Conservation (phyloP, 2,329 filamentous ascomycete species). For the Pseudogymnoascus sp. region DNA sequence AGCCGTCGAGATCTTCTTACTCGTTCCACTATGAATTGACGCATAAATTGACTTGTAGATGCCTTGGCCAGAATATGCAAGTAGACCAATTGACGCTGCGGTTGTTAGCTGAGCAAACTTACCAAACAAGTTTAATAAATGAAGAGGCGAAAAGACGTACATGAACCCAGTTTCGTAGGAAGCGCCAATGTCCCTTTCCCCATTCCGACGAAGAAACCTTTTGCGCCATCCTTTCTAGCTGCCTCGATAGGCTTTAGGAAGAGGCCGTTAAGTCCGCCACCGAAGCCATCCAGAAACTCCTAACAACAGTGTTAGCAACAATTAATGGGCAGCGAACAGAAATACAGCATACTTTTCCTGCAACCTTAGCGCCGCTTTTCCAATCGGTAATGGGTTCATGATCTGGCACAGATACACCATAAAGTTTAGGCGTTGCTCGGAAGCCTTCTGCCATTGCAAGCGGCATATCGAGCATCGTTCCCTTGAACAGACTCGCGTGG, state of each 20-base stretch:
- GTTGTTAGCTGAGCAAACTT: background rate
- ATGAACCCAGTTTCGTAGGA: slow-evolving; percentile 11
- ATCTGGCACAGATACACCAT: slow-evolving; percentile 69
- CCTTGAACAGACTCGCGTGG: slow-evolving; percentile 28
- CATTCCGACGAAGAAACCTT: slow-evolving; percentile 13
- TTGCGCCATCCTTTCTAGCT: slow-evolving; percentile 12
- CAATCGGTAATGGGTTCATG: slow-evolving; percentile 70
- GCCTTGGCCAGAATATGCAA: slow-evolving; percentile 16
- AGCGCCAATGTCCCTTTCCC: slow-evolving; percentile 13
- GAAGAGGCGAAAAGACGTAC: background rate
- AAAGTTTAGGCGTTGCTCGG: slow-evolving; percentile 44
- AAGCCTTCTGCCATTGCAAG: slow-evolving; percentile 44
- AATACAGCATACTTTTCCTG: slow-evolving; percentile 45
- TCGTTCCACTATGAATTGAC: background rate
- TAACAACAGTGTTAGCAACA: background rate
- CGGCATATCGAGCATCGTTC: slow-evolving; percentile 38
- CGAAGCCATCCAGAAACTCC: slow-evolving; percentile 10
- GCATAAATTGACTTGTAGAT: slow-evolving; percentile 12
- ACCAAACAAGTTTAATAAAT: background rate
- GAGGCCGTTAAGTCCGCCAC: slow-evolving; percentile 13
- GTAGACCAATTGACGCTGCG: slow-evolving; percentile 30
- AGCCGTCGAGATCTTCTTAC: background rate
- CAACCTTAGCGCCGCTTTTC: slow-evolving; percentile 63
- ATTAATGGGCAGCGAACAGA: background rate
- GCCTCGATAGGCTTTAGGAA: slow-evolving; percentile 15